Evolutionary conservation across 163 green algal genomes (phyloP).

Genomic region (Trebouxiophyceae sp.): DNA sequence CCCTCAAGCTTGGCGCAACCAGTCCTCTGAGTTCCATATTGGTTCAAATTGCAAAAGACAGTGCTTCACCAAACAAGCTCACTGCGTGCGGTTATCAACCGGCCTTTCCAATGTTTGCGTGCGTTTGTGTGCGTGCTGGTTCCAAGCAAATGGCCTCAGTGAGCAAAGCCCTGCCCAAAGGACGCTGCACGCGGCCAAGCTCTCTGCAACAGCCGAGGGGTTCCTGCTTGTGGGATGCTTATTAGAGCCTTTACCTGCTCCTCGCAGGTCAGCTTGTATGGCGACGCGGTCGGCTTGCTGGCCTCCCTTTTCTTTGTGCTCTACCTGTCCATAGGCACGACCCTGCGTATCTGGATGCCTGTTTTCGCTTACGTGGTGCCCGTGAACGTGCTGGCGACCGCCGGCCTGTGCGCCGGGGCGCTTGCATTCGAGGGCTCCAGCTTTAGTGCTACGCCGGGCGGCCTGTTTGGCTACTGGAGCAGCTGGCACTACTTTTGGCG

Average conservation of each 20-base stretch:
- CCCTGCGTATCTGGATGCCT: constrained; percentile 56
- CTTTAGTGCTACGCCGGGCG: constrained; percentile 10
- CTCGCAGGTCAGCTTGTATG: constrained; percentile 34
- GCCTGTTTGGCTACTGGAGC: constrained; percentile 42
- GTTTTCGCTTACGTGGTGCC: constrained; percentile 64
- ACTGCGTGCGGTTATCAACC: too few relatives aligned
- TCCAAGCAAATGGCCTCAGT: too few relatives aligned
- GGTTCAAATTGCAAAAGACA: not conserved
- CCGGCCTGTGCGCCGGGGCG: not conserved
- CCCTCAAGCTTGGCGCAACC: too few relatives aligned
- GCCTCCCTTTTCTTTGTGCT: constrained; percentile 35
- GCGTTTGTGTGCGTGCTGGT: too few relatives aligned
- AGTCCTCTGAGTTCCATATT: not conserved
- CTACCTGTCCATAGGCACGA: constrained; percentile 50
- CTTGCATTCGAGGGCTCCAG: constrained; percentile 25
- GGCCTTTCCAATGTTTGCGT: too few relatives aligned
- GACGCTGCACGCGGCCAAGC: not conserved
- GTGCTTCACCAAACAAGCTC: not conserved
- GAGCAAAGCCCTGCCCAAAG: not conserved
- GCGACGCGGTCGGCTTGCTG: constrained; percentile 44
- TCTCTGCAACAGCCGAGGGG: too few relatives aligned
- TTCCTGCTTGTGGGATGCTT: not conserved
- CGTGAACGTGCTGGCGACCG: constrained; percentile 21
- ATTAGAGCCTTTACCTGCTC: not conserved
- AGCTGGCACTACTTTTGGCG: constrained; percentile 21